Percentiles rank a stretch among this genome's conserved stretches.
Conservation (phyloP, 257 asterid genomes). For the Verbena officinalis region DNA sequence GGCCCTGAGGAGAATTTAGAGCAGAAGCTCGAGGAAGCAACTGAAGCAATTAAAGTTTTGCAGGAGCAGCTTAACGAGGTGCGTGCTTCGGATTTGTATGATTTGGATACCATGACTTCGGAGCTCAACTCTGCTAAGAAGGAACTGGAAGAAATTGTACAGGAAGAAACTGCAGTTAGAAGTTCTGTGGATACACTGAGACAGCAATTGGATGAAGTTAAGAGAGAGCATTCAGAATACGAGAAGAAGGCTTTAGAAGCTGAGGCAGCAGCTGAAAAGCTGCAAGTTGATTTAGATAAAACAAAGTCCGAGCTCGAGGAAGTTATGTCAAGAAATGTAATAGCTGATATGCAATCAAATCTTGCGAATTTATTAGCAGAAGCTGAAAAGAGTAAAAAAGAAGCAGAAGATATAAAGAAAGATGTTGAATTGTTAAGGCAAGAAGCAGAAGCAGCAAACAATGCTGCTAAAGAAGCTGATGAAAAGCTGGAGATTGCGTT, state of each 20-base stretch:
- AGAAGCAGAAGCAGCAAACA: conserved; percentile 49
- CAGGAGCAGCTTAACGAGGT: conserved; percentile 66
- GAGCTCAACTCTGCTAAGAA: conserved; percentile 54
- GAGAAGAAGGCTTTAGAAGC: conserved; percentile 44
- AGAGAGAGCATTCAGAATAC: conserved; percentile 37
- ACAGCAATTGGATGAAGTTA: conserved; percentile 44
- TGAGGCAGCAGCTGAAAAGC: conserved; percentile 39
- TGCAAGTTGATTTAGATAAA: conserved; percentile 43
- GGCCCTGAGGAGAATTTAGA: conserved; percentile 41
- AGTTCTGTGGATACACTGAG: conserved; percentile 46
- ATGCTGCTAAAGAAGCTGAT: conserved; percentile 50
- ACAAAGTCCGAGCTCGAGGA: conserved; percentile 48
- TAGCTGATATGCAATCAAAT: conserved; percentile 41
- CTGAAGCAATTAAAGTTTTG: conserved; percentile 57
- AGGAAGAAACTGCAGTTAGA: conserved; percentile 41
- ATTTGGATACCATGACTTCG: conserved; percentile 34
- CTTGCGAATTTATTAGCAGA: conserved; percentile 45
- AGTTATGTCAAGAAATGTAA: conserved; percentile 32
- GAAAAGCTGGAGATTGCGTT: conserved; percentile 48
- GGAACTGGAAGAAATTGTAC: conserved; percentile 37
- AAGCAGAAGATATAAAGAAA: conserved; percentile 46
- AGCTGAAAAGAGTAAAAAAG: conserved; percentile 35
- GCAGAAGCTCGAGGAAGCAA: conserved; percentile 69
- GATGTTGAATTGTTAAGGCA: conserved; percentile 32
- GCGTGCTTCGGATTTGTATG: conserved; percentile 47